phyloP scores from a whole-genome alignment of 192 early-diverging fungal species.

The Rhizoclosmatium sp. region DNA sequence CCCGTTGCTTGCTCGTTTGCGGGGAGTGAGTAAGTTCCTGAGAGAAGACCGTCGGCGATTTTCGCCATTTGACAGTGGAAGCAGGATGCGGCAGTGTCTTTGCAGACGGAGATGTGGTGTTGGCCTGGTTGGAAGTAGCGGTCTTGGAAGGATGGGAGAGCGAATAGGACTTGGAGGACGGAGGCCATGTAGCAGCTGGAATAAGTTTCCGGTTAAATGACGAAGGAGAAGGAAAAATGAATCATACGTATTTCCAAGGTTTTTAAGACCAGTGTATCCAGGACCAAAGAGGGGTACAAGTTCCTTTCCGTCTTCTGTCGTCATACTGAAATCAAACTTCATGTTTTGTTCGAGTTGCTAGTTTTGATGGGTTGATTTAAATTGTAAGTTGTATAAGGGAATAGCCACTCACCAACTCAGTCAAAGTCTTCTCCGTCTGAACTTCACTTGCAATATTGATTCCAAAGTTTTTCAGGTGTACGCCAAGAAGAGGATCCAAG shows the following conservation, averaged over 20 bases:
- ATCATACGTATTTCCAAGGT: conserved; percentile 89
- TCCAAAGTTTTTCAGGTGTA: conserved; percentile 85
- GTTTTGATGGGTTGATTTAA: conserved; percentile 33
- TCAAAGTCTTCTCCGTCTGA: conserved; percentile 92
- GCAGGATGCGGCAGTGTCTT: conserved; percentile 72
- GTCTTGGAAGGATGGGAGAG: conserved; percentile 74
- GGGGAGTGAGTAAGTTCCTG: conserved; percentile 5
- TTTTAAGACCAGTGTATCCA: conserved; percentile 90
- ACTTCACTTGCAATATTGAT: conserved; percentile 83
- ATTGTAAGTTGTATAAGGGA: background rate
- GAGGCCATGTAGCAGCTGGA: conserved; percentile 97
- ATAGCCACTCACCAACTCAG: conserved; percentile 75
- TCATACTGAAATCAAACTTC: conserved; percentile 98
- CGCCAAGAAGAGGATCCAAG: conserved; percentile 78
- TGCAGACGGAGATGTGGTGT: conserved; percentile 62
- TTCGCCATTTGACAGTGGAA: conserved; percentile 93
- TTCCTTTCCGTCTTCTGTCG: conserved; percentile 90
- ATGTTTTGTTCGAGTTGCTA: conserved; percentile 94
- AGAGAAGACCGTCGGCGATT: conserved; percentile 85
- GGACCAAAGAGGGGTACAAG: conserved; percentile 86
- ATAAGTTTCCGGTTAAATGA: background rate
- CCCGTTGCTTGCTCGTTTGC: conserved; percentile 22
- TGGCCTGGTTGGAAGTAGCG: conserved; percentile 53
- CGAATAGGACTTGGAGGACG: conserved; percentile 88
- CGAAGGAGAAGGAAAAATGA: background rate